phyloP scores from a whole-genome alignment of 768 basidiomycete genomes.

The Pholiota conissans region DNA sequence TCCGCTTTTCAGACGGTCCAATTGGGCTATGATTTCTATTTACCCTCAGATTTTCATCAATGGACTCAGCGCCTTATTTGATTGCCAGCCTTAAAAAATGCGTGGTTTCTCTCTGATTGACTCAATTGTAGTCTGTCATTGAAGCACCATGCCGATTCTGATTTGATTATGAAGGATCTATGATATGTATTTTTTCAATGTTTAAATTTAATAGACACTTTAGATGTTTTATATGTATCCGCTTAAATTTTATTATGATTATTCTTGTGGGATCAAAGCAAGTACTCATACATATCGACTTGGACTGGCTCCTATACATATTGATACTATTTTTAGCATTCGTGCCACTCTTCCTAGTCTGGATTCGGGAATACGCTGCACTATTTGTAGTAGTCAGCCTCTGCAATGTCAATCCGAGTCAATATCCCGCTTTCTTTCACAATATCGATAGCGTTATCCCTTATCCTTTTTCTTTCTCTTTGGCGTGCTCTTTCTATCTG shows the following conservation, averaged over 20 bases:
- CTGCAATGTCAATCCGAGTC: background rate
- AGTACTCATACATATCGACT: too few relatives aligned
- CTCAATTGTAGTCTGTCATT: background rate
- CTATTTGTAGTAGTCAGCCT: background rate
- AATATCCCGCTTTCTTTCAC: background rate
- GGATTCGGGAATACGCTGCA: background rate
- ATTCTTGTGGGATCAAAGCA: too few relatives aligned
- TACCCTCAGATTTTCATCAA: background rate
- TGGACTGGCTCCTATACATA: too few relatives aligned
- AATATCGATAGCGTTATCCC: too few relatives aligned
- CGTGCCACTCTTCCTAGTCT: background rate
- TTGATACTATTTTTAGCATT: background rate
- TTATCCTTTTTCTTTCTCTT: too few relatives aligned
- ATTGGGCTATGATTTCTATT: constrained; percentile 28
- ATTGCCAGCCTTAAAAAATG: background rate
- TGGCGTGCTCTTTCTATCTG: too few relatives aligned
- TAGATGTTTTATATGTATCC: too few relatives aligned
- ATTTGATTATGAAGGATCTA: background rate
- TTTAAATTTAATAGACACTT: background rate
- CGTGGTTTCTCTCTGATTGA: background rate
- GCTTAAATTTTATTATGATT: too few relatives aligned
- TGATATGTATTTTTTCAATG: background rate
- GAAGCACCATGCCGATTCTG: background rate
- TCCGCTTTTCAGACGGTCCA: constrained; percentile 32
- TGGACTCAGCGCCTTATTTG: background rate